Evolutionary conservation across 164 flowering plant species (phyloP).

Genomic region (Macadamia integrifolia): DNA sequence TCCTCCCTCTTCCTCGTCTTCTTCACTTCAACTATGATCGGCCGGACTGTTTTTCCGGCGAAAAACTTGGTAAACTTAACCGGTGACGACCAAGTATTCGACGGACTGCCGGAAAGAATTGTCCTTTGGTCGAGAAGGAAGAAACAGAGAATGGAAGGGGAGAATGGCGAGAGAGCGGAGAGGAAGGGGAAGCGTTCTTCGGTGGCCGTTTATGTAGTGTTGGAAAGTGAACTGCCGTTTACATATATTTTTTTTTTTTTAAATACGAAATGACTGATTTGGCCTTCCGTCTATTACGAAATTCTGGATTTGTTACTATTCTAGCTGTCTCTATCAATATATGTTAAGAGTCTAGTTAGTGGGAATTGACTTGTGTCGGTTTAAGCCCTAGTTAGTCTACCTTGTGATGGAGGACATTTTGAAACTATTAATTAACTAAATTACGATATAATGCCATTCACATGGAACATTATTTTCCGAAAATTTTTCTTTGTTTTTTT

Average conservation of each 20-base stretch:
- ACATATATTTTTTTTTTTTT: conserved; percentile 4
- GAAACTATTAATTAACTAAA: too few species aligned
- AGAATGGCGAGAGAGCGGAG: conserved; percentile 12
- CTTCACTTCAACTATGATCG: not conserved
- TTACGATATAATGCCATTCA: not conserved
- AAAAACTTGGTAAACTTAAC: not conserved
- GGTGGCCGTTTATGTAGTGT: conserved; percentile 12
- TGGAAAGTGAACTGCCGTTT: conserved; percentile 41
- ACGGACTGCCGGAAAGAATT: conserved; percentile 15
- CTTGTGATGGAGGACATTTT: not conserved
- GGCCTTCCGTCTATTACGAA: conserved; percentile 16
- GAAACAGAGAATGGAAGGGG: conserved; percentile 16
- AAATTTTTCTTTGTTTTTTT: too few species aligned
- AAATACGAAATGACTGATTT: conserved; percentile 31
- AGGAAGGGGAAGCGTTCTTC: conserved; percentile 9
- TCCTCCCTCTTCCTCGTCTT: not conserved
- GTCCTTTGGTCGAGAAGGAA: not conserved
- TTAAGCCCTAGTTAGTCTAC: too few species aligned
- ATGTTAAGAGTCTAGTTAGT: not conserved
- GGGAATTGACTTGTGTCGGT: not conserved
- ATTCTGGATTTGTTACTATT: conserved; percentile 2
- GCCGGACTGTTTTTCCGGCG: not conserved
- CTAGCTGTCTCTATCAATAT: too few species aligned
- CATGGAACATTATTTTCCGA: not conserved
- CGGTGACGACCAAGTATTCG: too few species aligned